Conservation (phyloP, 805 yeast genomes). For the Lachancea nothofagi region DNA sequence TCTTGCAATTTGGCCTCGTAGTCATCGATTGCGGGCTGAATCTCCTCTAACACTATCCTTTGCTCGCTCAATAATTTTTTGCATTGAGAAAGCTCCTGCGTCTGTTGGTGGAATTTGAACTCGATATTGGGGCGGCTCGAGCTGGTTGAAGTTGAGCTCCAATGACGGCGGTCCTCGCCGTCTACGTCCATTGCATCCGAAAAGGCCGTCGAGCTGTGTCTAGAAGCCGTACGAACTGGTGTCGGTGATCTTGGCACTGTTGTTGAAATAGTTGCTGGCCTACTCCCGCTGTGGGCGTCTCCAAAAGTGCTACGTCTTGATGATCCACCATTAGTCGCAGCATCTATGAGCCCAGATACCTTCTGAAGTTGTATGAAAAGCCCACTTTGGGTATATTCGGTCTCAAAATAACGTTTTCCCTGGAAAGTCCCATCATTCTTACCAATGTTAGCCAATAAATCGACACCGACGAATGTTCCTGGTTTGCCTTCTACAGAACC, state of each 20-base stretch:
- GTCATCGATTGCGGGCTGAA: conserved; percentile 29
- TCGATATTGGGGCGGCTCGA: conserved; percentile 22
- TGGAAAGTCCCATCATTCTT: conserved; percentile 81
- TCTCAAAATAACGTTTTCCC: conserved; percentile 64
- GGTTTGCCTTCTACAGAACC: conserved; percentile 69
- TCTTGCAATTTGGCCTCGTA: conserved; percentile 32
- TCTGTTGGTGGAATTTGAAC: conserved; percentile 39
- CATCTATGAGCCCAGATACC: conserved; percentile 27
- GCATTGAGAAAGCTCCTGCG: conserved; percentile 21
- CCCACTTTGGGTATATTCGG: conserved; percentile 61
- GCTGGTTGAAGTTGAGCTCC: conserved; percentile 6
- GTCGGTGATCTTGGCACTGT: conserved; percentile 18
- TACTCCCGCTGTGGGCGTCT: conserved; percentile 2
- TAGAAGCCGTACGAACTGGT: conserved; percentile 9
- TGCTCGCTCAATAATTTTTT: conserved; percentile 30
- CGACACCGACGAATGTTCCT: conserved; percentile 85
- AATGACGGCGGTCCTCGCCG: conserved; percentile 3
- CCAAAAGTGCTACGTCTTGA: conserved; percentile 19
- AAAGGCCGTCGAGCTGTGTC: conserved; percentile 37
- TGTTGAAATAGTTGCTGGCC: conserved; percentile 13
- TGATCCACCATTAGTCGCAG: conserved; percentile 9
- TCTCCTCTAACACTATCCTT: conserved; percentile 27
- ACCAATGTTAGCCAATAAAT: conserved; percentile 64
- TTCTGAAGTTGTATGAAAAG: conserved; percentile 60
- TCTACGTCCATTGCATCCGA: conserved; percentile 16